Evolutionary conservation across 176 grass and related monocot species (phyloP).

Genomic region (Oryza brachyantha): DNA sequence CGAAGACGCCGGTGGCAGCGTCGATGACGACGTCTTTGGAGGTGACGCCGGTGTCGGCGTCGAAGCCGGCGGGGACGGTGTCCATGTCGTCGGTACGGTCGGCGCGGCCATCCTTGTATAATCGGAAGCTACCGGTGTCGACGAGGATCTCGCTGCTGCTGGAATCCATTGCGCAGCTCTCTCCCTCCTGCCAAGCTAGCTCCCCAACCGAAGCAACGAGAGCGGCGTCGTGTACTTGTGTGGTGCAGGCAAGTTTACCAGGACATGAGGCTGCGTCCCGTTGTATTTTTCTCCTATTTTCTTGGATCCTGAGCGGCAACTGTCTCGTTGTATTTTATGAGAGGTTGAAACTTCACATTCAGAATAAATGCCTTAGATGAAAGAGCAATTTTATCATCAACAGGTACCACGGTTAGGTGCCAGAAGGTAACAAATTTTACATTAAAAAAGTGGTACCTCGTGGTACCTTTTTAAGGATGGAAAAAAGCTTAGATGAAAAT

Average conservation of each 20-base stretch:
- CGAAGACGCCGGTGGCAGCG: conserved; percentile 26
- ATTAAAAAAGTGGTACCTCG: too few species aligned
- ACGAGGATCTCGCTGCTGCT: conserved; percentile 10
- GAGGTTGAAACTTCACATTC: neutral
- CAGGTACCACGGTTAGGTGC: too few species aligned
- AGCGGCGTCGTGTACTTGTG: neutral
- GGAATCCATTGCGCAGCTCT: conserved; percentile 22
- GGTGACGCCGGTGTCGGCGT: conserved; percentile 34
- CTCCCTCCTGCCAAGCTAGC: neutral
- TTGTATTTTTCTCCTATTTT: too few species aligned
- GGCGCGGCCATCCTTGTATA: conserved; percentile 32
- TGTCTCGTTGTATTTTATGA: neutral
- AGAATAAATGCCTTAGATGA: too few species aligned
- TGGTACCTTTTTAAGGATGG: too few species aligned
- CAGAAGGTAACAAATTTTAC: too few species aligned
- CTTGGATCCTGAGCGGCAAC: neutral
- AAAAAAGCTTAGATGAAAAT: too few species aligned
- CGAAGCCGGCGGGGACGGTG: conserved; percentile 30
- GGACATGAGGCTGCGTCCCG: too few species aligned
- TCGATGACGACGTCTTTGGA: conserved; percentile 44
- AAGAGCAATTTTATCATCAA: too few species aligned
- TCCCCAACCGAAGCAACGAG: neutral
- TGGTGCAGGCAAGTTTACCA: neutral
- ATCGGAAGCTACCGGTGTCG: neutral
- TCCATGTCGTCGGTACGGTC: neutral